phyloP scores from a whole-genome alignment of 768 basidiomycete species.

The Trametes meyenii region DNA sequence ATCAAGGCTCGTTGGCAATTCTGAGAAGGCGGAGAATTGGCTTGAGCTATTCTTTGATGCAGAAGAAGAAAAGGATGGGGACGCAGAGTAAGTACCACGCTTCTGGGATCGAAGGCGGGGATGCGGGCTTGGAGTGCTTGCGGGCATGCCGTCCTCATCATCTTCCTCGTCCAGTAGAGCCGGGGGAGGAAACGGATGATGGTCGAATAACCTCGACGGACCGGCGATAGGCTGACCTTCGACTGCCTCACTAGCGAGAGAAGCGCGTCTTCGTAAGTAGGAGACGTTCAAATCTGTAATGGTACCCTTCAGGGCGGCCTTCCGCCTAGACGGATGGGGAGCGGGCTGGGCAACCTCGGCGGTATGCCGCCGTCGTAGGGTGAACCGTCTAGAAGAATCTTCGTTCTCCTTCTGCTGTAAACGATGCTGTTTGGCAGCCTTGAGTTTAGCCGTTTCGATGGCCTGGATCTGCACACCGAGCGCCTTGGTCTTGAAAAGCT shows the following conservation, averaged over 20 bases:
- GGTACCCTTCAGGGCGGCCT: neutral
- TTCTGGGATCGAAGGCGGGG: neutral
- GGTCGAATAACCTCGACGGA: neutral
- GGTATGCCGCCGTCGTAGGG: neutral
- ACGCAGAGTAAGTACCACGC: neutral
- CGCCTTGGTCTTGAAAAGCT: neutral
- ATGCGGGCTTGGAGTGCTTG: slow-evolving; percentile 15
- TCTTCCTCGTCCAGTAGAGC: neutral
- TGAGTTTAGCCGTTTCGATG: neutral
- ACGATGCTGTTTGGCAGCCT: neutral
- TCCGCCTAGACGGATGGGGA: neutral
- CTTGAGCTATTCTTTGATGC: neutral
- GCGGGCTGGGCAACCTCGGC: neutral
- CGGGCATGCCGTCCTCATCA: neutral
- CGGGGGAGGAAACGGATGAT: neutral
- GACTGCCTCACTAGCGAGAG: neutral
- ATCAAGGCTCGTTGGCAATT: slow-evolving; percentile 4
- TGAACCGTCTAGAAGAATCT: no score
- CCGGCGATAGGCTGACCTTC: slow-evolving; percentile 1
- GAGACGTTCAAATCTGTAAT: neutral
- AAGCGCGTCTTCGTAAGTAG: no score
- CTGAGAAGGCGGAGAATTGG: neutral
- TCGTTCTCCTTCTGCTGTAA: neutral
- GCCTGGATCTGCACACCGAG: no score
- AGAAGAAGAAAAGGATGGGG: neutral